A percentile compares a stretch with the other conserved stretches of the same genome.
phyloP scores from a whole-genome alignment of 169 alveolate species.

The Cystoisospora suis region DNA sequence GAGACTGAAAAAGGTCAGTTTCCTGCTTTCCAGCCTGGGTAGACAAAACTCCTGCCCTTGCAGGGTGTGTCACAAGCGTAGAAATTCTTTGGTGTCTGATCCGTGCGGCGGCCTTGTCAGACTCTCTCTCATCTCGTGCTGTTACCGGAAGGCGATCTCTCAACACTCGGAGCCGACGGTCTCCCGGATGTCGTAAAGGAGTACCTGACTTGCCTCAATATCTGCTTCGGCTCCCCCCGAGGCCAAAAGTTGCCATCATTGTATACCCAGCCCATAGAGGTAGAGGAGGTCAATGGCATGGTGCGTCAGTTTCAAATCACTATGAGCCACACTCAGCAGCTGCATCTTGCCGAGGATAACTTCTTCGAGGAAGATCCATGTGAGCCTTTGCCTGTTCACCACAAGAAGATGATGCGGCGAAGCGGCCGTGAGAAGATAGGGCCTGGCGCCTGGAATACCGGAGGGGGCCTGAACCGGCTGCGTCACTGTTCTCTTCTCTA shows the following conservation, averaged over 20 bases:
- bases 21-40: background rate
- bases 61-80: background rate
- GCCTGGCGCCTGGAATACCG: no score
- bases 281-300: conserved; percentile 62
- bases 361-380: background rate
- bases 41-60: background rate
- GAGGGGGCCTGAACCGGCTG: no score
- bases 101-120: background rate
- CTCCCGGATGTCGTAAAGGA: conserved; percentile 43
- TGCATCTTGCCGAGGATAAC: conserved; percentile 47
- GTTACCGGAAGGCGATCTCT: conserved; percentile 50
- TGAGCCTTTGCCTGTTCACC: no score
- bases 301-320: conserved; percentile 40
- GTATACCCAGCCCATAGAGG: conserved; percentile 53
- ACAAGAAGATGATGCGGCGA: no score
- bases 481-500: no score
- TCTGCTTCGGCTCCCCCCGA: conserved; percentile 47
- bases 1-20: conserved; percentile 42
- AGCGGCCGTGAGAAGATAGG: no score
- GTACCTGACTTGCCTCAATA: conserved; percentile 30
- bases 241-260: conserved; percentile 36
- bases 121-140: conserved; percentile 18
- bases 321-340: conserved; percentile 42
- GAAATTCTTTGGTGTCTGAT: no score
- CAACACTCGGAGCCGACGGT: conserved; percentile 31